Evolutionary conservation across 441 rosid genomes (phyloP).

Genomic region (Erodium trifolium): DNA sequence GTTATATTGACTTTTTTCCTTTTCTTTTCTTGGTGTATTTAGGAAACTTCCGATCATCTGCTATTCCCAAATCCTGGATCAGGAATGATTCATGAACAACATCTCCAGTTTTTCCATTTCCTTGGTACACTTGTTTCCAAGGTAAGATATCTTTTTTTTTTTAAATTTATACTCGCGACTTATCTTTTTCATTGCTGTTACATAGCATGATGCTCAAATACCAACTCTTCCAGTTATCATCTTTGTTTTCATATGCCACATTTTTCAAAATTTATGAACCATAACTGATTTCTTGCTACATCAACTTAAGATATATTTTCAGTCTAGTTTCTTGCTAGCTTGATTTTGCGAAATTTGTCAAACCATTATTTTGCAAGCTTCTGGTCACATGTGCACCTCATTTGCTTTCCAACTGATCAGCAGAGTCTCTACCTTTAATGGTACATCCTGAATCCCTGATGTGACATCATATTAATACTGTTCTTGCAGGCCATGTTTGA

Average conservation of each 20-base stretch:
- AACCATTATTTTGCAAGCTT: not conserved
- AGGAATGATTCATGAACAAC: slow-evolving; percentile 93
- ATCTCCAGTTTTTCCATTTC: slow-evolving; percentile 94
- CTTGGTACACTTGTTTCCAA: slow-evolving; percentile 90
- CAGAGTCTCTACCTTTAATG: not conserved
- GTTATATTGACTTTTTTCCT: slow-evolving; percentile 15
- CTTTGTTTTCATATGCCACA: not conserved
- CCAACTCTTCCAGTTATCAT: not conserved
- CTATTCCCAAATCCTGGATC: slow-evolving; percentile 99
- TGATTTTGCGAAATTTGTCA: too few relatives aligned
- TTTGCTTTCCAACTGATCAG: not conserved
- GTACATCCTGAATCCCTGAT: slow-evolving; percentile 8
- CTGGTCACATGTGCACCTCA: not conserved
- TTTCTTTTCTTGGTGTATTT: slow-evolving; percentile 23
- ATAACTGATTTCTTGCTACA: not conserved
- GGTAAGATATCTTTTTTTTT: slow-evolving; percentile 32
- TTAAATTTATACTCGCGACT: not conserved
- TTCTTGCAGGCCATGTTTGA: slow-evolving; percentile 92
- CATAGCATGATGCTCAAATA: not conserved
- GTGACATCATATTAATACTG: slow-evolving; percentile 15
- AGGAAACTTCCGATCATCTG: slow-evolving; percentile 95
- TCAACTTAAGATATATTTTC: not conserved
- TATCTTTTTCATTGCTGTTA: not conserved
- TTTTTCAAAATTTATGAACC: not conserved
- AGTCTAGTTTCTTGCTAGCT: not conserved